Evolutionary conservation across 495 filamentous ascomycete genomes (phyloP).

Genomic region (Podospora anserina): DNA sequence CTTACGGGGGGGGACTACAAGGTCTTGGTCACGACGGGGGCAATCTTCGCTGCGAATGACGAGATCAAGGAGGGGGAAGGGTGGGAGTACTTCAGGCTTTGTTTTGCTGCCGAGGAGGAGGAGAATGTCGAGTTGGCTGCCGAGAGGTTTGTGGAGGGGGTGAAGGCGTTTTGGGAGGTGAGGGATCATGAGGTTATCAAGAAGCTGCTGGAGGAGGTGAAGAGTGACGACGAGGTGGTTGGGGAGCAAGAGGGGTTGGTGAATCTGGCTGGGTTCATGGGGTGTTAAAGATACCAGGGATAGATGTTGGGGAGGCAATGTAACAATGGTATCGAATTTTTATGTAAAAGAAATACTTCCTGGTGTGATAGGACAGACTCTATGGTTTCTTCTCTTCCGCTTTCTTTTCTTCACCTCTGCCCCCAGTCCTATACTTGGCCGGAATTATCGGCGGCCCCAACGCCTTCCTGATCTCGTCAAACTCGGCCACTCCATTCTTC

Average conservation of each 20-base stretch:
- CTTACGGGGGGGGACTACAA: slow-evolving; percentile 64
- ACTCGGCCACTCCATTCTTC: slow-evolving; percentile 75
- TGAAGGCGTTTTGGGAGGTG: slow-evolving; percentile 70
- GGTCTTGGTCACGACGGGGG: slow-evolving; percentile 64
- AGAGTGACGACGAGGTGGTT: background rate
- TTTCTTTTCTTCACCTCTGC: no score
- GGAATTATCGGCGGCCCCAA: slow-evolving; percentile 65
- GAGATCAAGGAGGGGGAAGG: slow-evolving; percentile 51
- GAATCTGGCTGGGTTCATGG: slow-evolving; percentile 19
- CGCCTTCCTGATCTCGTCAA: slow-evolving; percentile 83
- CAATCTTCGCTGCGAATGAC: slow-evolving; percentile 65
- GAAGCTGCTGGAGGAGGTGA: slow-evolving; percentile 33
- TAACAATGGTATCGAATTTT: background rate
- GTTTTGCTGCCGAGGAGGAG: slow-evolving; percentile 78
- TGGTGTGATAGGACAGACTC: no score
- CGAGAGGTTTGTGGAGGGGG: slow-evolving; percentile 61
- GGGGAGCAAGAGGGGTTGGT: slow-evolving; percentile 7
- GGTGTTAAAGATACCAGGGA: slow-evolving; percentile 12
- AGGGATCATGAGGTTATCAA: slow-evolving; percentile 65
- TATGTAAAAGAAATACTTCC: background rate
- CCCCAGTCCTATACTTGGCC: slow-evolving; percentile 17
- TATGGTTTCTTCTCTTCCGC: no score
- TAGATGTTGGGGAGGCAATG: background rate
- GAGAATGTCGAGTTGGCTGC: slow-evolving; percentile 60
- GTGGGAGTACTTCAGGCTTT: slow-evolving; percentile 70